These are phyloP conservation scores for Ampelomyces quisqualis DNA, from an alignment of 2,329 filamentous ascomycete species.

Conservation along the genomic window DNA sequence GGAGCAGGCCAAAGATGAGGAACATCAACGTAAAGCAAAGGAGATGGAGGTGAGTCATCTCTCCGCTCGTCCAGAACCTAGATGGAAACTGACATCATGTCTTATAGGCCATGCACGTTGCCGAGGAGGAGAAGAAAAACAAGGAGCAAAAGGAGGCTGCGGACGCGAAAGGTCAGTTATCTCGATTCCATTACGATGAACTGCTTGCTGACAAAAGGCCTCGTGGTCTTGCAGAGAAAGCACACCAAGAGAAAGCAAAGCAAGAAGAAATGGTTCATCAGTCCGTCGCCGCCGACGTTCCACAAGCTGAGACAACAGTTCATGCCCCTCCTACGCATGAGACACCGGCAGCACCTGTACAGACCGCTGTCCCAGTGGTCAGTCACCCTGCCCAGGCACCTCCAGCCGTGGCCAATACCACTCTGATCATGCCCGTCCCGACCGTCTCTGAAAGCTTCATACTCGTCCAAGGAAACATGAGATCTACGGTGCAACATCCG, in stretches of 20 bases:
- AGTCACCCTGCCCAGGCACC: background rate
- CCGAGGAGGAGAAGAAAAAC: slow-evolving; percentile 8
- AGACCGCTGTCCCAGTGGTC: background rate
- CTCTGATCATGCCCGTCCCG: background rate
- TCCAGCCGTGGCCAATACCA: slow-evolving; percentile 1
- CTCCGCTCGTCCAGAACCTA: too few relatives aligned
- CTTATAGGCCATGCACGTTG: slow-evolving; percentile 15
- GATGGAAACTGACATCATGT: background rate
- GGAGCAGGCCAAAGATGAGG: slow-evolving; percentile 7
- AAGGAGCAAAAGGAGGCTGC: slow-evolving; percentile 8
- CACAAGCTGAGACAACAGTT: background rate
- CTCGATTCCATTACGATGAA: background rate
- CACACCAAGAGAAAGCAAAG: slow-evolving; percentile 6
- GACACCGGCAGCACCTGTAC: background rate
- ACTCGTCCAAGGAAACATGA: background rate
- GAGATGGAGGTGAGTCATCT: slow-evolving; percentile 7
- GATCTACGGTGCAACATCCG: background rate
- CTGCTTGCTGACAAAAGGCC: background rate
- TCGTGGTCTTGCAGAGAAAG: background rate
- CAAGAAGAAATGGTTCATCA: slow-evolving; percentile 2
- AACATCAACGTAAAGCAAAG: slow-evolving; percentile 7
- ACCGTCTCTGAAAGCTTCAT: slow-evolving; percentile 5
- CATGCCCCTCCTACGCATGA: too few relatives aligned
- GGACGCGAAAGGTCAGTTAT: slow-evolving; percentile 4
- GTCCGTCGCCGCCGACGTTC: background rate